Conservation (phyloP, 2,329 filamentous ascomycete genomes). For the Corynespora cassiicola region DNA sequence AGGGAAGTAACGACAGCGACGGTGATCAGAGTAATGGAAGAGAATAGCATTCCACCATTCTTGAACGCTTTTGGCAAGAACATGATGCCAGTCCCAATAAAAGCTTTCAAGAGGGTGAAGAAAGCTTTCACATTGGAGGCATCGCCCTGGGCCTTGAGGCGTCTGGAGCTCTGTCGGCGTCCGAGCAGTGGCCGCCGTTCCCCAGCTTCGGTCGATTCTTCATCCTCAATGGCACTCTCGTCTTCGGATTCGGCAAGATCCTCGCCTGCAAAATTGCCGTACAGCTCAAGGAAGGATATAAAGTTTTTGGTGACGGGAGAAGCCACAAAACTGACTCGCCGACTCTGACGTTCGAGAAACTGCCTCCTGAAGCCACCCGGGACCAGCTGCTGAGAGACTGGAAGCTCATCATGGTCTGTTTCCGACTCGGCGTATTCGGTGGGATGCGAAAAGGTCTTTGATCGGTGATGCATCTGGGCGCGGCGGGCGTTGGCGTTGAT, state of each 20-base stretch:
- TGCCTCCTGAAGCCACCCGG: conserved; percentile 63
- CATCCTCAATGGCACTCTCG: conserved; percentile 60
- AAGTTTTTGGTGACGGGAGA: conserved; percentile 72
- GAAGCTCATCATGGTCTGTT: conserved; percentile 43
- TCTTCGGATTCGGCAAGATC: conserved; percentile 67
- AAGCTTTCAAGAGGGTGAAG: conserved; percentile 79
- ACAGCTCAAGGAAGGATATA: conserved; percentile 77
- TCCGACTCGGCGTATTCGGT: conserved; percentile 33
- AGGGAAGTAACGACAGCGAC: conserved; percentile 72
- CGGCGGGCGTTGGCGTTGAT: conserved; percentile 65
- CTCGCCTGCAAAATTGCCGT: conserved; percentile 79
- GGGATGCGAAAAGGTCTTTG: conserved; percentile 71
- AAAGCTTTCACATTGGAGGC: conserved; percentile 76
- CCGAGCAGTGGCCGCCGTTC: conserved; percentile 69
- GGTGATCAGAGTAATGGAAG: conserved; percentile 69
- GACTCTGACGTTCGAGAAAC: conserved; percentile 53
- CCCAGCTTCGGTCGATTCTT: conserved; percentile 55
- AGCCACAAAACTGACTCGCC: conserved; percentile 50
- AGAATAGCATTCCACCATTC: conserved; percentile 79
- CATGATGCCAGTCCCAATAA: conserved; percentile 82
- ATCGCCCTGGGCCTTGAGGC: conserved; percentile 61
- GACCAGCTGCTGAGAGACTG: conserved; percentile 53
- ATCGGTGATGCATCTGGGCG: conserved; percentile 58
- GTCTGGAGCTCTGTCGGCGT: conserved; percentile 59
- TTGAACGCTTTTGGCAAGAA: conserved; percentile 81